Percentiles rank a stretch among this genome's conserved stretches.
These are phyloP conservation scores for Linaria vulgaris DNA, from an alignment of 257 asterid species.

Conservation along the genomic window DNA sequence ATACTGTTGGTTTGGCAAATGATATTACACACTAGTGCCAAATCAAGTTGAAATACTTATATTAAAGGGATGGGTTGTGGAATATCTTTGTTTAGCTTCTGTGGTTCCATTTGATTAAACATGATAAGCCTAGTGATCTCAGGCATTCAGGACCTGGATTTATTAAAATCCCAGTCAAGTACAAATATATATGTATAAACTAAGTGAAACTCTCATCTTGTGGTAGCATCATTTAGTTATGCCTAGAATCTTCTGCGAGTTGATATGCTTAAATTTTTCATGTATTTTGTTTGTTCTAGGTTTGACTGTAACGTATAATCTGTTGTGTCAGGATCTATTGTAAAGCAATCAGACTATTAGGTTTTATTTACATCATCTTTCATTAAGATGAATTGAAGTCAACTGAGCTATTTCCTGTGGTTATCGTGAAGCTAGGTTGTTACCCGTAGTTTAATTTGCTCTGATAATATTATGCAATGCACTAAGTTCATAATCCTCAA, in stretches of 20 bases:
- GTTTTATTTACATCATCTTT: not conserved
- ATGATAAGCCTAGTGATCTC: not conserved
- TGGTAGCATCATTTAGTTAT: not conserved
- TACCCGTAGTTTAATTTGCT: conserved; percentile 2
- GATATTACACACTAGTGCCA: not conserved
- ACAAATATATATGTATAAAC: not conserved
- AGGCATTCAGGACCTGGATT: not conserved
- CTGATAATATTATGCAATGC: not conserved
- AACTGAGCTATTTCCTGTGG: not conserved
- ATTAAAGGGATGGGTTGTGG: not conserved
- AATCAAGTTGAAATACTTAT: not conserved
- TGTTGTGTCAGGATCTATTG: no score
- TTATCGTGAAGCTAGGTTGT: conserved; percentile 7
- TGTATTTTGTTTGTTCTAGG: no score
- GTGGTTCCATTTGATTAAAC: not conserved
- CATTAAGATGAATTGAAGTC: not conserved
- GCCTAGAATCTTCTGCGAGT: not conserved
- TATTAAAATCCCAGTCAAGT: not conserved
- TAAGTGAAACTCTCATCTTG: not conserved
- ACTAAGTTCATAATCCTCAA: not conserved
- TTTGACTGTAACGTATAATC: no score
- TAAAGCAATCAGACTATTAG: not conserved
- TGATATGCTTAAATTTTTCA: not conserved
- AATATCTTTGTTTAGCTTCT: not conserved
- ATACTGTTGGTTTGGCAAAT: not conserved